Evolutionary conservation across 2,329 filamentous ascomycete species (phyloP).

Genomic region (Davidsoniella neocaledoniae): DNA sequence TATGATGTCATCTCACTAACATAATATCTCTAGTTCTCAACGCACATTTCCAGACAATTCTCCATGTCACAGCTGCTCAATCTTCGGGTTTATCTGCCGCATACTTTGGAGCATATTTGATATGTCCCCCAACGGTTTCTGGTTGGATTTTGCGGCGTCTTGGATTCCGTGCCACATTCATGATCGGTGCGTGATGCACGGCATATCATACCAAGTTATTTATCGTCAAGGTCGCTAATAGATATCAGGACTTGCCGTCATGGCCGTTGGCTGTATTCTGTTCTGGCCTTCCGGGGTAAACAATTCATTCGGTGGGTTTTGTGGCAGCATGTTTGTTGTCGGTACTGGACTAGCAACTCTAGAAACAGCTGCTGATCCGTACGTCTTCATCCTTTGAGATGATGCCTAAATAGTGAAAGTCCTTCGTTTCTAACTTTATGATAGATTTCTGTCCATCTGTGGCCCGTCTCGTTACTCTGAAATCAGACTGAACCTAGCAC

Average conservation of each 20-base stretch:
- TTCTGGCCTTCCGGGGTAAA: slow-evolving; percentile 36
- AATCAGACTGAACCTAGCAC: slow-evolving; percentile 54
- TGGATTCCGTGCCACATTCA: slow-evolving; percentile 52
- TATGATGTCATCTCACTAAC: background rate
- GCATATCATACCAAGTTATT: background rate
- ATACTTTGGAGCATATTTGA: slow-evolving; percentile 31
- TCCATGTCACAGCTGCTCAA: slow-evolving; percentile 27
- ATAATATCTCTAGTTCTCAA: slow-evolving; percentile 24
- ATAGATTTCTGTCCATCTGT: slow-evolving; percentile 20
- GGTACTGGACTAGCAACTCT: slow-evolving; percentile 57
- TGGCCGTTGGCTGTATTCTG: slow-evolving; percentile 44
- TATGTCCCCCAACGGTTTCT: slow-evolving; percentile 23
- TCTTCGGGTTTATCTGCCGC: slow-evolving; percentile 32
- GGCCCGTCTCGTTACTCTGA: slow-evolving; percentile 54
- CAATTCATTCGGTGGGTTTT: slow-evolving; percentile 58
- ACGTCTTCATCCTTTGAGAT: slow-evolving; percentile 18
- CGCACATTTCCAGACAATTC: slow-evolving; percentile 31
- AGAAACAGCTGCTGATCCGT: slow-evolving; percentile 64
- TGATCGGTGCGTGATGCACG: slow-evolving; percentile 27
- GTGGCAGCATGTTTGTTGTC: slow-evolving; percentile 54
- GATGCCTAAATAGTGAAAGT: background rate
- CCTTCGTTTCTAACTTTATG: background rate
- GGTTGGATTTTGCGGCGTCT: slow-evolving; percentile 43
- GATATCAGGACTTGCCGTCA: slow-evolving; percentile 38
- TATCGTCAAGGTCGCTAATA: background rate